phyloP scores from a whole-genome alignment of 2,329 filamentous ascomycete species.

The Shiraia sp. region DNA sequence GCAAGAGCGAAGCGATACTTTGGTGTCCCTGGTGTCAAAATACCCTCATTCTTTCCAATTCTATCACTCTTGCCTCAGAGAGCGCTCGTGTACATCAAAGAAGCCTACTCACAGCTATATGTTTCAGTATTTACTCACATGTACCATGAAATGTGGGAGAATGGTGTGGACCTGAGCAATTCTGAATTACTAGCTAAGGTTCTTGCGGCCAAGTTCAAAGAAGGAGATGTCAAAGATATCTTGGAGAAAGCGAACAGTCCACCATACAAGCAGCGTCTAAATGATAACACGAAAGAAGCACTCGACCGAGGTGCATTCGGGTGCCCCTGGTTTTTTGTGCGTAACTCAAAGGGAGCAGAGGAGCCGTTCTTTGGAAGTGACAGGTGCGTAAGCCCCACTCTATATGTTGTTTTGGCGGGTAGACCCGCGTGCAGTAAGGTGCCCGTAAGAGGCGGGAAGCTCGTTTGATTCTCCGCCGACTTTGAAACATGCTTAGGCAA shows the following conservation, averaged over 20 bases:
- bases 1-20: constrained; percentile 58
- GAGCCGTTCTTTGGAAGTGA: constrained; percentile 81
- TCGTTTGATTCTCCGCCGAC: constrained; percentile 11
- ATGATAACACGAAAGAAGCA: constrained; percentile 62
- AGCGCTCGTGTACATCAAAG: constrained; percentile 68
- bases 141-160: constrained; percentile 66
- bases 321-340: constrained; percentile 74
- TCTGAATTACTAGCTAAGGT: constrained; percentile 56
- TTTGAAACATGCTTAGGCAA: constrained; percentile 16
- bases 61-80: constrained; percentile 64
- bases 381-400: constrained; percentile 48
- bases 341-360: constrained; percentile 58
- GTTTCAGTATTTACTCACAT: constrained; percentile 59
- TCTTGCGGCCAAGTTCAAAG: constrained; percentile 54
- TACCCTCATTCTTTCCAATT: constrained; percentile 59
- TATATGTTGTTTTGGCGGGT: constrained; percentile 1
- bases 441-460: constrained; percentile 12
- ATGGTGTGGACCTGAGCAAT: constrained; percentile 62
- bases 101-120: constrained; percentile 54
- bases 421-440: constrained; percentile 9
- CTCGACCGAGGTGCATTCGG: constrained; percentile 73
- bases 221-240: constrained; percentile 59
- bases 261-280: constrained; percentile 59
- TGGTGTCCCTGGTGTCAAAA: constrained; percentile 46
- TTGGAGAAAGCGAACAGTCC: constrained; percentile 56